These are phyloP conservation scores for Aspergillus fischeri DNA, from an alignment of 2,329 filamentous ascomycete genomes.

Conservation along the genomic window DNA sequence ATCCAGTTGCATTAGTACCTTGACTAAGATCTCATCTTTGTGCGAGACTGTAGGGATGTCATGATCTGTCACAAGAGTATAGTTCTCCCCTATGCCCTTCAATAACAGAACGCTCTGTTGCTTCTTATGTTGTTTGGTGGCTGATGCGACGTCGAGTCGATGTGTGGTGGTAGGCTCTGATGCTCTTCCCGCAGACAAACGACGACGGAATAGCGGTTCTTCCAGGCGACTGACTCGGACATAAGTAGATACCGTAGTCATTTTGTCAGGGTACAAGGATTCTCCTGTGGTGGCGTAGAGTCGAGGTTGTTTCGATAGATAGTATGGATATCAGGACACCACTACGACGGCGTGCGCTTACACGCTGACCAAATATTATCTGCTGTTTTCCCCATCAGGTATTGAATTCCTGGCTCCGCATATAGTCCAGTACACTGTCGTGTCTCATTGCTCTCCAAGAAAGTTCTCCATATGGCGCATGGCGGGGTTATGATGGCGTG, in stretches of 20 bases:
- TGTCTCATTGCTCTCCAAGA: background rate
- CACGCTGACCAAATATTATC: no score
- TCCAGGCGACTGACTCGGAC: slow-evolving; percentile 3
- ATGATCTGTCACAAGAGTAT: slow-evolving; percentile 44
- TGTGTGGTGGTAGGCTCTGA: slow-evolving; percentile 7
- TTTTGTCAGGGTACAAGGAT: background rate
- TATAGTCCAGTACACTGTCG: no score
- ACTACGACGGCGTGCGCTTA: no score
- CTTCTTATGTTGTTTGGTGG: background rate
- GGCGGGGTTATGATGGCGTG: slow-evolving; percentile 32
- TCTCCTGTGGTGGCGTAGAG: no score
- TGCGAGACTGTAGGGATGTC: slow-evolving; percentile 44
- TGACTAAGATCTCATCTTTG: slow-evolving; percentile 58
- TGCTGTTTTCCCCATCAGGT: no score
- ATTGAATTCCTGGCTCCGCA: no score
- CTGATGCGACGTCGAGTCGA: background rate
- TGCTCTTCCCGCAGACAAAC: background rate
- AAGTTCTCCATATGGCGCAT: slow-evolving; percentile 21
- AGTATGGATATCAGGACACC: background rate
- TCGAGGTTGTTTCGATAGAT: background rate
- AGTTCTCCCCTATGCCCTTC: slow-evolving; percentile 49
- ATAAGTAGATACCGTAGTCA: slow-evolving; percentile 13
- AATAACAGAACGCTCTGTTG: slow-evolving; percentile 49
- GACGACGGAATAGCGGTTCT: slow-evolving; percentile 9
- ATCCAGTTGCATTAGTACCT: slow-evolving; percentile 27